Evolutionary conservation across 2,329 filamentous ascomycete genomes (phyloP).

Genomic region (Pestalotiopsis sp.): DNA sequence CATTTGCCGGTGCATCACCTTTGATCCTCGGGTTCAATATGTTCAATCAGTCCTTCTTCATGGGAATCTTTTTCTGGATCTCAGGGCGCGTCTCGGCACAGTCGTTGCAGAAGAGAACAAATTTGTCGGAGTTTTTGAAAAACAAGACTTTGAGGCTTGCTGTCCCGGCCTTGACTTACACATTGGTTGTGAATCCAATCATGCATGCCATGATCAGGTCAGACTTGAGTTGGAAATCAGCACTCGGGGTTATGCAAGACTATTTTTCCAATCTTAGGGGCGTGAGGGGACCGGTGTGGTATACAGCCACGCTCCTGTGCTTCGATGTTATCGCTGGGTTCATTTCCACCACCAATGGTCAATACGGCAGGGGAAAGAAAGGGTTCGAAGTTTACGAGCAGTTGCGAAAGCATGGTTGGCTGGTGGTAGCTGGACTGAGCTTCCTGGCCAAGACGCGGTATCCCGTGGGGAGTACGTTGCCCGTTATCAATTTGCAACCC

Average conservation of each 20-base stretch:
- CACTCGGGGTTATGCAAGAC: background rate
- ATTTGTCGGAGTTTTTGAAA: constrained; percentile 17
- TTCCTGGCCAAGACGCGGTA: background rate
- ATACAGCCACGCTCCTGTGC: constrained; percentile 20
- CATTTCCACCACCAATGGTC: constrained; percentile 17
- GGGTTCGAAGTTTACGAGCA: background rate
- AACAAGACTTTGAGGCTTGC: constrained; percentile 19
- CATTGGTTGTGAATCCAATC: constrained; percentile 13
- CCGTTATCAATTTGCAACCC: constrained; percentile 19
- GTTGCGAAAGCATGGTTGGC: background rate
- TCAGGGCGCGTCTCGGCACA: constrained; percentile 21
- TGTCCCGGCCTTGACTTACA: constrained; percentile 19
- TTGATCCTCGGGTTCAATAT: constrained; percentile 20
- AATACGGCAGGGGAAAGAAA: background rate
- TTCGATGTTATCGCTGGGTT: constrained; percentile 19
- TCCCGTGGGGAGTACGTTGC: constrained; percentile 19
- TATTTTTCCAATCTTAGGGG: constrained; percentile 12
- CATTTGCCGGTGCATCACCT: constrained; percentile 5
- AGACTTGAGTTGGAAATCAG: background rate
- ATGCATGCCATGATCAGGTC: background rate
- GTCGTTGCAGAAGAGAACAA: constrained; percentile 15
- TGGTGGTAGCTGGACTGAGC: background rate
- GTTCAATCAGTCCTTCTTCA: constrained; percentile 25
- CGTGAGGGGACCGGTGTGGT: constrained; percentile 22
- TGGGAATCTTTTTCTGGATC: constrained; percentile 22